Conservation (phyloP, 179 eudicot genomes). For the Pouteria campechiana region DNA sequence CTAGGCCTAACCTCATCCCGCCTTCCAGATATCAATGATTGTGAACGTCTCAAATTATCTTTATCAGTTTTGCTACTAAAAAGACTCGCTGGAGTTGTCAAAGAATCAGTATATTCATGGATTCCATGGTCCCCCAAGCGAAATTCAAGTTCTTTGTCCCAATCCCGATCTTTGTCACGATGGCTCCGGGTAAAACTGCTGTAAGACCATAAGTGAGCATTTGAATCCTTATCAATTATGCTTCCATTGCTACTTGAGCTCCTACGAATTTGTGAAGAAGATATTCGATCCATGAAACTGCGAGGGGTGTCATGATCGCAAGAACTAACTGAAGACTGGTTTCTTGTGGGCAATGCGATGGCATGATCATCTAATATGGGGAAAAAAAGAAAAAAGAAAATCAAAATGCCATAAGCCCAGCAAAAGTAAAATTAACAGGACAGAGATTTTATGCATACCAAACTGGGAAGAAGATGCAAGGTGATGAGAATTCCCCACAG, state of each 20-base stretch:
- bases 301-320: constrained; percentile 23
- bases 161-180: constrained; percentile 51
- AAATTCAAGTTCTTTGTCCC: constrained; percentile 9
- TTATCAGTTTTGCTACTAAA: constrained; percentile 33
- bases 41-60: constrained; percentile 52
- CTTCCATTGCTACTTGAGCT: constrained; percentile 49
- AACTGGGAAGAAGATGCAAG: constrained; percentile 31
- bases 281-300: constrained; percentile 36
- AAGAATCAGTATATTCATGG: constrained; percentile 35
- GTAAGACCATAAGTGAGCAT: constrained; percentile 28
- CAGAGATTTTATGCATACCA: constrained; percentile 21
- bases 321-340: constrained; percentile 22
- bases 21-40: constrained; percentile 45
- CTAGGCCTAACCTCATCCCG: constrained; percentile 32
- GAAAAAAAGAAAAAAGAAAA: not conserved
- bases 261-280: constrained; percentile 43
- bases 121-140: constrained; percentile 27
- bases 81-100: constrained; percentile 23
- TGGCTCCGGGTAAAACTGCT: constrained; percentile 43
- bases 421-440: not conserved
- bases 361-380: constrained; percentile 16
- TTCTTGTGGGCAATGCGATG: constrained; percentile 23
- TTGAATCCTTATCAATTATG: constrained; percentile 19
- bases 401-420: not conserved
- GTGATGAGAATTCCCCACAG: constrained; percentile 52